Base-by-base conservation (phyloP, 2,329 filamentous ascomycete genomes). In the Tolypocladium amazonense region DNA sequence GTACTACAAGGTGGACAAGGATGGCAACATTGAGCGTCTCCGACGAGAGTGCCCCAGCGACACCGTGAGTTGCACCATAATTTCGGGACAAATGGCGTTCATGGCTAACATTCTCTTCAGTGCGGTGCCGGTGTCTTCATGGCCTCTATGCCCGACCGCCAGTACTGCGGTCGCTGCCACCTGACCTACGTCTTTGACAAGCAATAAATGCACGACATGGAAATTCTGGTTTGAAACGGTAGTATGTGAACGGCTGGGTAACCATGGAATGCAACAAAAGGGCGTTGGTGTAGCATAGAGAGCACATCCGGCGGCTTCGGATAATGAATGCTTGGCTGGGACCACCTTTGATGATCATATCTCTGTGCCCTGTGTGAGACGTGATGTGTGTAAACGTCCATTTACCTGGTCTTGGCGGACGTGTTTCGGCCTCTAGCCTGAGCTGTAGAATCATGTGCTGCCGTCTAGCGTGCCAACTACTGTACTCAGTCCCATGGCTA, bases 1-100 rank as follows among this genome's bases (percentile, higher is more conserved):
- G 89, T 99, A 99, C 90, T 99, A 99, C 90, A 99, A 99, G 90
- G 94, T 99, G 73, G 94, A 97, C 80, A 91, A 90, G 73, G 94
- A 99, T 75, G 94, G 95, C 81, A 97, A 97, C 89, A 97, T 99
- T 74, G 94, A 99, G 89, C 94, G 94, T 76, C 88, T 99, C 70
- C 88, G 95, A 77, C 88, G 94, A 80, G 95, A 99, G 87, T 99
- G 94, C 85, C 94, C 95, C 69, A 81, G 85, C 76, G 88, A 92
- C 71, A 90, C 88, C 75, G 90, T 94, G 79, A 82, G 89, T 81
- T 69, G 60, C 45, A 3, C 3, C 3, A 20, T 4, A 11, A 15
- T 23, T 12, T 35, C 20, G n/a, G n/a, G n/a, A n/a, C n/a, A n/a
- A n/a, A n/a, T n/a, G n/a, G 8, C 15, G 8, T n/a, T 35, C 8